Percentiles rank a stretch among this genome's conserved stretches.
These are phyloP conservation scores for Exophiala phaeomuriformis DNA, from an alignment of 2,329 filamentous ascomycete genomes.

Conservation along the genomic window DNA sequence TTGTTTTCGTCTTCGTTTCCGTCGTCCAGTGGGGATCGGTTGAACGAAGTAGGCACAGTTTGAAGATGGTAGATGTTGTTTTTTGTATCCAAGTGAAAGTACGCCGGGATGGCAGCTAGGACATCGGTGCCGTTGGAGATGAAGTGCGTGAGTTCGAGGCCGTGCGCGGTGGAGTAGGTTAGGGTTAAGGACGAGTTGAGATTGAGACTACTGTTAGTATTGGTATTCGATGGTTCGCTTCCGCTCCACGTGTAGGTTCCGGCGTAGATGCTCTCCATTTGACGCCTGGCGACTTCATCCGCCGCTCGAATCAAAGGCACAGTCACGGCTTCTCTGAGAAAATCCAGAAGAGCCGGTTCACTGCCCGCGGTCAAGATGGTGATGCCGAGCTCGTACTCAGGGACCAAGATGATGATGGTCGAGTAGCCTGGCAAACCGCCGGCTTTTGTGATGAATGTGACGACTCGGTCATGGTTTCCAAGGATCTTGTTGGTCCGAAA, in stretches of 20 bases:
- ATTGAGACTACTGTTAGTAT: too few species aligned
- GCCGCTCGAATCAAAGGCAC: constrained; percentile 23
- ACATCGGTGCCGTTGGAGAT: constrained; percentile 24
- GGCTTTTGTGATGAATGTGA: constrained; percentile 42
- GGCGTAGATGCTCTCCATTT: constrained; percentile 15
- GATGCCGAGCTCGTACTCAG: constrained; percentile 45
- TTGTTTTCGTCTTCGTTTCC: too few species aligned
- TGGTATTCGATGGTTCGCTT: too few species aligned
- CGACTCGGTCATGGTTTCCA: constrained; percentile 32
- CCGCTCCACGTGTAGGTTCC: too few species aligned
- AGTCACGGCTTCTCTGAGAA: constrained; percentile 17
- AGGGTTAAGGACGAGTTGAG: constrained; percentile 21
- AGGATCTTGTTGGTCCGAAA: constrained; percentile 38
- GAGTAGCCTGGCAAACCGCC: constrained; percentile 40
- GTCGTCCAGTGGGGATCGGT: not conserved
- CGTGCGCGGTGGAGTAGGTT: constrained; percentile 19
- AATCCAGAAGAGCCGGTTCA: constrained; percentile 3
- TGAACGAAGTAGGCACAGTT: constrained; percentile 20
- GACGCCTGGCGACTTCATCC: constrained; percentile 15
- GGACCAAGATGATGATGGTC: constrained; percentile 36
- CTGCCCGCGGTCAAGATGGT: constrained; percentile 34
- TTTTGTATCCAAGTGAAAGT: not conserved
- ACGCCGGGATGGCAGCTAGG: not conserved
- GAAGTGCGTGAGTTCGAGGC: constrained; percentile 16
- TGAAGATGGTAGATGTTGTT: constrained; percentile 12